Evolutionary conservation across 495 filamentous ascomycete species (phyloP), one percentile per base, ranked within the genome.

Genomic region (Hypoxylon crocopeplum): DNA sequence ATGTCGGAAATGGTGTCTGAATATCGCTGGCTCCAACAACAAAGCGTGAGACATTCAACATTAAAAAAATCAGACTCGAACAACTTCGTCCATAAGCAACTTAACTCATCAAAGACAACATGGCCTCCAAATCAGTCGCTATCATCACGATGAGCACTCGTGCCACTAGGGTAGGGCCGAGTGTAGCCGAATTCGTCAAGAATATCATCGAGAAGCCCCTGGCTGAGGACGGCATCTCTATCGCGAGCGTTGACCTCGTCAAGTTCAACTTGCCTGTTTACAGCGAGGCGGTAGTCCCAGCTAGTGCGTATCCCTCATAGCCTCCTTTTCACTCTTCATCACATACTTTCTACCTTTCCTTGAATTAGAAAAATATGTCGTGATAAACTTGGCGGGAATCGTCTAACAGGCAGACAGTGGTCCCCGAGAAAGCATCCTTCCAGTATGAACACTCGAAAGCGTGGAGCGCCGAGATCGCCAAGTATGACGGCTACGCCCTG

Each of bases 201-300:
- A 39, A 60, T 11, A 61, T 66, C 57, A 56, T 76, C 38, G 67
- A 71, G 50, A 55, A 69, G 58, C 21, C 56, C 21, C 52, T 66
- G 25, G 45, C 59, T 3, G 15, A 59, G 0, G 32, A 41, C 56
- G 48, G 52, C 6, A 56, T 73, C 38, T 57, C 52, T n/a, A 7
- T 81, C 37, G 11, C 30, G 2, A 41, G 73, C 2, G 72, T 86
- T 42, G 82, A 86, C 47, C 65, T 86, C 3, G 65, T 69, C 13
- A 61, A 72, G 12, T 83, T 81, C 72, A 75, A 80, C 17, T 77
- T 85, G 1, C 82, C 84, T 10, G 71, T 85, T n/a, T 86, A 76
- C 70, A 73, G 84, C 62, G 83, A 86, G 58, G 56, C 73, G 16
- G 70, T 75, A 17, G 77, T 79, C 8, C 83, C 83, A 0, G 75